phyloP scores from a whole-genome alignment of 2,329 filamentous ascomycete genomes.

The Fusarium musae region DNA sequence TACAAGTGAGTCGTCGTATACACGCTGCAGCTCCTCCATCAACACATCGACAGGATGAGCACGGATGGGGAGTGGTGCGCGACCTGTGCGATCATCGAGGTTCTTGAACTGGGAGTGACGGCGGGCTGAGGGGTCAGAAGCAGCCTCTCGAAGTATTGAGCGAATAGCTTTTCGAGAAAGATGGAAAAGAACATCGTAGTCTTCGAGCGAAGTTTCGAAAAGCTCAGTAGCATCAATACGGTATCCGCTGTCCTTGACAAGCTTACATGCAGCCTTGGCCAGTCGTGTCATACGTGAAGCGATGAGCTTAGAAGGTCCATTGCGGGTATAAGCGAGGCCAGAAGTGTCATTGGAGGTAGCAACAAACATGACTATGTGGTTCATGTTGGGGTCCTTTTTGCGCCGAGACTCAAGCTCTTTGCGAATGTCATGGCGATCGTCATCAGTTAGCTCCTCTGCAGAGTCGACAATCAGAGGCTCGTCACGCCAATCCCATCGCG shows the following conservation, averaged over 20 bases:
- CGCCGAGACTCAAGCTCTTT: slow-evolving; percentile 86
- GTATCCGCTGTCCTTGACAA: slow-evolving; percentile 65
- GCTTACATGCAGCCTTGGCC: slow-evolving; percentile 77
- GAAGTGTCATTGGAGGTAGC: slow-evolving; percentile 82
- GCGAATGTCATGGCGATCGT: slow-evolving; percentile 70
- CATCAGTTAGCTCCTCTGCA: slow-evolving; percentile 69
- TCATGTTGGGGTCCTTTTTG: slow-evolving; percentile 88
- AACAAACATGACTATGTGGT: slow-evolving; percentile 81
- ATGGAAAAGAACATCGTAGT: slow-evolving; percentile 89
- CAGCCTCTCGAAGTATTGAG: slow-evolving; percentile 53
- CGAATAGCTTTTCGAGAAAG: slow-evolving; percentile 67
- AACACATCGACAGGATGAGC: slow-evolving; percentile 72
- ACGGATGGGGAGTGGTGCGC: slow-evolving; percentile 59
- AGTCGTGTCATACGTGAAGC: slow-evolving; percentile 85
- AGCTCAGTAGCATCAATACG: slow-evolving; percentile 64
- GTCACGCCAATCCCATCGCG: slow-evolving; percentile 91
- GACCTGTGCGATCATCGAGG: slow-evolving; percentile 69
- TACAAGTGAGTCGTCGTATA: slow-evolving; percentile 76
- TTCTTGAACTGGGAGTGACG: slow-evolving; percentile 80
- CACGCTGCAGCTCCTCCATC: slow-evolving; percentile 71
- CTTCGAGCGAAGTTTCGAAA: slow-evolving; percentile 77
- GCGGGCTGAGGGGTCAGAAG: slow-evolving; percentile 49
- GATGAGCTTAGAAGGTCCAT: slow-evolving; percentile 79
- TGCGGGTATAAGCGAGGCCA: slow-evolving; percentile 82
- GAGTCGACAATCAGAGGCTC: slow-evolving; percentile 83